A percentile compares a stretch with the other conserved stretches of the same genome.
These are phyloP conservation scores for Globisporangium solare DNA, from an alignment of 352 stramenopile species.

Conservation along the genomic window DNA sequence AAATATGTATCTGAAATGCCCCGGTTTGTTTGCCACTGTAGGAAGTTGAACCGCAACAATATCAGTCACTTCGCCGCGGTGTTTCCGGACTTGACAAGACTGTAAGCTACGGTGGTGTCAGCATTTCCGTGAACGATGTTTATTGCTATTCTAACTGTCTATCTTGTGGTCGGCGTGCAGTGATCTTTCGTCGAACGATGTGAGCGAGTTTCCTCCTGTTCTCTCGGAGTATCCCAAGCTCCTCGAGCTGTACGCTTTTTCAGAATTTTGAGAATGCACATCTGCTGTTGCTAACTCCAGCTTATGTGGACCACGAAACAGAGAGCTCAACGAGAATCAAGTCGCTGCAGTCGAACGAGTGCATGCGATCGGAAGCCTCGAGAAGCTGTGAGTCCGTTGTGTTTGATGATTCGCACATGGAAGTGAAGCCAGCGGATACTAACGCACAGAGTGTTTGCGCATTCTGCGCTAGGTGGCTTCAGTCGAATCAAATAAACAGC, in stretches of 20 bases:
- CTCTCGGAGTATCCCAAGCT: not conserved
- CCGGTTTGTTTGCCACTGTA: not conserved
- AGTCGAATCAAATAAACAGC: slow-evolving; percentile 20
- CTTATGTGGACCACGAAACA: not conserved
- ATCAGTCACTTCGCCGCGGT: not conserved
- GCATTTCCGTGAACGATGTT: not conserved
- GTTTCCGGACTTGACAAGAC: not conserved
- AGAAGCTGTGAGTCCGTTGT: slow-evolving; percentile 15
- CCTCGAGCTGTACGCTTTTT: not conserved
- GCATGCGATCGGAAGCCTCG: slow-evolving; percentile 11
- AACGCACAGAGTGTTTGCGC: slow-evolving; percentile 3
- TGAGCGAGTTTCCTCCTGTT: not conserved
- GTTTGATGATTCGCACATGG: not conserved
- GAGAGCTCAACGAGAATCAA: slow-evolving; percentile 2
- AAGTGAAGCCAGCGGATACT: not conserved
- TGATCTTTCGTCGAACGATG: not conserved
- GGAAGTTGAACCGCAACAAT: not conserved
- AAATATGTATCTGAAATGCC: too few species aligned
- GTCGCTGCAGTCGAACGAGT: slow-evolving; percentile 14
- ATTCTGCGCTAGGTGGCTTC: slow-evolving; percentile 12
- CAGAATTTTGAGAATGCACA: too few species aligned
- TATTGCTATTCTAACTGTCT: too few species aligned
- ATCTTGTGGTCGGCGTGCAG: not conserved
- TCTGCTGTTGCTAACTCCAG: not conserved
- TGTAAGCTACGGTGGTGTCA: not conserved